These are phyloP conservation scores for Coffea eugenioides DNA, from an alignment of 257 asterid species.

Conservation along the genomic window DNA sequence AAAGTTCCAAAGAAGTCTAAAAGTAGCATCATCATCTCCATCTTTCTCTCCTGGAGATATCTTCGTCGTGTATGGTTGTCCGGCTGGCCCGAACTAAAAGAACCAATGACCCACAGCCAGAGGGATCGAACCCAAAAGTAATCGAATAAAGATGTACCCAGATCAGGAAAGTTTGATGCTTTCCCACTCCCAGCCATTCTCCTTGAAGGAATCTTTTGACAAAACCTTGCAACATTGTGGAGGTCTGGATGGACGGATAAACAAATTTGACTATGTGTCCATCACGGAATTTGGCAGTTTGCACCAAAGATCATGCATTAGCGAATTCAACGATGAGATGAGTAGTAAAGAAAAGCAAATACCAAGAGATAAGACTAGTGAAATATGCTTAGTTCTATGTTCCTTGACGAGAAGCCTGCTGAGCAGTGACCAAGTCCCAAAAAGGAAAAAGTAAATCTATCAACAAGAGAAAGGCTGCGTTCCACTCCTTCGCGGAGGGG, in stretches of 20 bases:
- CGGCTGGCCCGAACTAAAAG: constrained; percentile 9
- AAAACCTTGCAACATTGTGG: neutral
- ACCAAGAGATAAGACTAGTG: neutral
- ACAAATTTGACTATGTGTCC: neutral
- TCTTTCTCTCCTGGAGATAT: neutral
- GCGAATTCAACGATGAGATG: neutral
- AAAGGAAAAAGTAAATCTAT: constrained; percentile 9
- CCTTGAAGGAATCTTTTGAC: constrained; percentile 16
- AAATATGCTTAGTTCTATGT: neutral
- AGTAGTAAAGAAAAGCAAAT: neutral
- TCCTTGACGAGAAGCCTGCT: neutral
- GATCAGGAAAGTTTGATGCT: constrained; percentile 5
- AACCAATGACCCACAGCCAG: constrained; percentile 1
- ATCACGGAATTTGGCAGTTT: neutral
- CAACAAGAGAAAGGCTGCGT: constrained; percentile 17
- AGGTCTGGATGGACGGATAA: neutral
- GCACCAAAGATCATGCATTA: neutral
- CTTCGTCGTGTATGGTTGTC: neutral
- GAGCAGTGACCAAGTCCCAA: neutral
- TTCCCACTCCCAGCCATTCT: constrained; percentile 14
- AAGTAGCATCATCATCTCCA: neutral
- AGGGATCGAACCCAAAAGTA: neutral
- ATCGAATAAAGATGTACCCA: neutral
- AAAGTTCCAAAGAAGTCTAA: constrained; percentile 6
- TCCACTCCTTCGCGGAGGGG: constrained; percentile 27